Base-by-base conservation (phyloP, 805 yeast genomes). In the Naumovozyma castellii region DNA sequence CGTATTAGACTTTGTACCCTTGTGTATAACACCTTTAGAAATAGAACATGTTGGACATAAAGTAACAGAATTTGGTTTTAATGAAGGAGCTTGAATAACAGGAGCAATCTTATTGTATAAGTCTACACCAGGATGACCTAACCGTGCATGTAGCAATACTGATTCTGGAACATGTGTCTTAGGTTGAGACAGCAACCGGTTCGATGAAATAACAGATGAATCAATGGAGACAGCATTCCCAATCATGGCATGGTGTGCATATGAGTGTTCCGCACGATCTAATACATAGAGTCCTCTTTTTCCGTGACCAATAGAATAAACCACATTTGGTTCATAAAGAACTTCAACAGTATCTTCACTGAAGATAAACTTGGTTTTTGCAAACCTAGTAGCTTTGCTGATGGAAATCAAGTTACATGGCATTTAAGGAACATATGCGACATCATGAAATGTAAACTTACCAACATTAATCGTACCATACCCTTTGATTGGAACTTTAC, bases 351-450 rank as follows among this genome's bases (percentile, higher is more conserved):
- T 13, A 5, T 29, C 14, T 9, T 6, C 15, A n/a, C 5, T 29
- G 15, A 29, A 29, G 15, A 13, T n/a, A 13, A 29, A 13, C 13
- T 29, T 5, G 15, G 5, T 13, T n/a, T 29, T 29, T 9, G 32
- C 8, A 5, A 18, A 17, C 27, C 5, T 12, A 17, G 37, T 29
- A 25, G 37, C 34, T 8, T 36, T 36, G 4, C 32, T 32, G 18
- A 32, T 15, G 13, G 44, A 35, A 13, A 42, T 18, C 4, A 42
- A 22, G 18, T 38, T 38, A 18, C 34, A 27, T 4, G 36, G 34
- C 5, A 38, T 16, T 13, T n/a, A 31, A 3, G 44, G 39, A 20
- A 35, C 42, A 33, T 38, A 35, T 2, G 37, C 34, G 12, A 38
- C 44, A 25, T 38, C 20, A 16, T 6, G 3, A 10, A 42, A 20